phyloP scores from a whole-genome alignment of 116 monocot genomes.

The Iris pallida region DNA sequence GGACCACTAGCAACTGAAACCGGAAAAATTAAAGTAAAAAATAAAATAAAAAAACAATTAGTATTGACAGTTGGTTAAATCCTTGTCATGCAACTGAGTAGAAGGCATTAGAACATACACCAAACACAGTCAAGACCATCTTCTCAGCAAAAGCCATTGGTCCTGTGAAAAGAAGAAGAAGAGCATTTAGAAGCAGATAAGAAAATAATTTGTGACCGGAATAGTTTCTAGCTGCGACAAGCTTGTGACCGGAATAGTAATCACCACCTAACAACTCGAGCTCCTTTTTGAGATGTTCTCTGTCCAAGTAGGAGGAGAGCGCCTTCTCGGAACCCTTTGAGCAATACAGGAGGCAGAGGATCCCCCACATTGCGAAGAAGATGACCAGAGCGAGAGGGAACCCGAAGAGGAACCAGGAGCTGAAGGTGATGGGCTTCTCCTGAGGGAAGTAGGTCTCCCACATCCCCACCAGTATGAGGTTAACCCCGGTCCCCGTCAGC shows the following conservation, averaged over 20 bases:
- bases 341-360: slow-evolving; percentile 64
- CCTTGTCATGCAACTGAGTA: neutral
- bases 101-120: slow-evolving; percentile 30
- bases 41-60: neutral
- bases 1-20: slow-evolving; percentile 55
- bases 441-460: slow-evolving; percentile 74
- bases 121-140: slow-evolving; percentile 74
- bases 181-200: neutral
- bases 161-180: slow-evolving; percentile 31
- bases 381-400: slow-evolving; percentile 71
- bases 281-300: slow-evolving; percentile 56
- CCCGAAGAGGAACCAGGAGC: slow-evolving; percentile 76
- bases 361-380: slow-evolving; percentile 65
- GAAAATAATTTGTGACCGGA: no score
- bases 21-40: neutral
- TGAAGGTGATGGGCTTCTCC: slow-evolving; percentile 66
- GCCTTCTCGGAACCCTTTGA: slow-evolving; percentile 43
- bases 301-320: slow-evolving; percentile 66
- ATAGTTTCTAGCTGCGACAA: no score
- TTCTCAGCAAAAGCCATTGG: slow-evolving; percentile 97
- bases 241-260: neutral
- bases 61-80: neutral
- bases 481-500: slow-evolving; percentile 82
- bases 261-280: slow-evolving; percentile 58
- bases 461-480: slow-evolving; percentile 75